Percentiles rank a stretch among this genome's conserved stretches.
Conservation (phyloP, 768 basidiomycete species). For the Phlebiopsis flavidoalba region DNA sequence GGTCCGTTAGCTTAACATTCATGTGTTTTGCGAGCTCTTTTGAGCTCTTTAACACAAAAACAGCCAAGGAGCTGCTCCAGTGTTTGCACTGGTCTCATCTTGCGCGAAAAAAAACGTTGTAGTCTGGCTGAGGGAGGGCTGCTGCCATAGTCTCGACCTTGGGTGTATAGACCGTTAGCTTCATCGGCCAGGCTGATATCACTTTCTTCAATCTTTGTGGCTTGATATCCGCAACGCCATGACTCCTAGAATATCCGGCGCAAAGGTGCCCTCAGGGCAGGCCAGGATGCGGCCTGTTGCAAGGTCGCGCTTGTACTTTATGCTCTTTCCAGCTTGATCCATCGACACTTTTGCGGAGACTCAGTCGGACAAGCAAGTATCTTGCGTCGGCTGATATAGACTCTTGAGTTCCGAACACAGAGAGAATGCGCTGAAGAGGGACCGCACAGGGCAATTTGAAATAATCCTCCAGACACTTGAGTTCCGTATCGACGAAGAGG, state of each 20-base stretch:
- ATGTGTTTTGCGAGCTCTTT: conserved; percentile 37
- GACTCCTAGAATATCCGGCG: background rate
- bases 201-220: conserved; percentile 19
- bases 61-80: conserved; percentile 38
- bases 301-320: conserved; percentile 41
- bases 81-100: conserved; percentile 33
- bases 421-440: background rate
- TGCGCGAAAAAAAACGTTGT: conserved; percentile 31
- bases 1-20: conserved; percentile 31
- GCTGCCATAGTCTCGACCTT: background rate
- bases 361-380: conserved; percentile 59
- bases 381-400: conserved; percentile 41
- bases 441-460: conserved; percentile 47
- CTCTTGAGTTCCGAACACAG: background rate
- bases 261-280: conserved; percentile 45
- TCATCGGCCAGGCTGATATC: conserved; percentile 22
- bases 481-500: conserved; percentile 48
- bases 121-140: conserved; percentile 4
- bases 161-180: background rate
- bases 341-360: conserved; percentile 54
- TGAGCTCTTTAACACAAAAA: conserved; percentile 40
- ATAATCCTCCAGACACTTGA: conserved; percentile 38
- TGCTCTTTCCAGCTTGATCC: conserved; percentile 41
- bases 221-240: conserved; percentile 1
- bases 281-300: conserved; percentile 29